These are phyloP conservation scores for Psilocybe mexicana DNA, from an alignment of 1,284 basidiomycete species.

Conservation along the genomic window DNA sequence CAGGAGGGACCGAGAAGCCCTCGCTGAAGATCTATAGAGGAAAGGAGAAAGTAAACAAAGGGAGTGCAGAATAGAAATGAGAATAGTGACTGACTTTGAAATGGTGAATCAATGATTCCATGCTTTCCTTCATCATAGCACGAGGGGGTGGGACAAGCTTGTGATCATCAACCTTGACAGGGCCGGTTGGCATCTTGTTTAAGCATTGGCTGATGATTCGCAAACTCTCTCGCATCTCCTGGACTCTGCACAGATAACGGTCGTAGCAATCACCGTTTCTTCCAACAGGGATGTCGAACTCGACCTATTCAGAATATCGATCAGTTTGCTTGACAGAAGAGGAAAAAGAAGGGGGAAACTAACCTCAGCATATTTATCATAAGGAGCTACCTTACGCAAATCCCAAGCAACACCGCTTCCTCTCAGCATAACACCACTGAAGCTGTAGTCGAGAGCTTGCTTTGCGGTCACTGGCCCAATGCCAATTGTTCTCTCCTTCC, in stretches of 20 bases:
- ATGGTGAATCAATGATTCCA: slow-evolving; percentile 98
- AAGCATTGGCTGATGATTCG: slow-evolving; percentile 89
- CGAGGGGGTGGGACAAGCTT: slow-evolving; percentile 97
- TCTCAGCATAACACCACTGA: slow-evolving; percentile 96
- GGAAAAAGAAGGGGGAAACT: slow-evolving; percentile 14
- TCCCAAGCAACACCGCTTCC: slow-evolving; percentile 97
- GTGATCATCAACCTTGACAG: slow-evolving; percentile 95
- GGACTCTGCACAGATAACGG: slow-evolving; percentile 94
- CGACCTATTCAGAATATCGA: slow-evolving; percentile 55
- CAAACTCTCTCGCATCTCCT: slow-evolving; percentile 96
- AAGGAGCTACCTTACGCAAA: slow-evolving; percentile 88
- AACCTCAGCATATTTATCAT: slow-evolving; percentile 96
- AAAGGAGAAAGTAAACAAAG: neutral
- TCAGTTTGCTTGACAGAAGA: neutral
- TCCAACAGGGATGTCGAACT: slow-evolving; percentile 96
- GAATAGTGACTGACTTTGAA: slow-evolving; percentile 70
- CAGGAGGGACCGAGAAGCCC: slow-evolving; percentile 96
- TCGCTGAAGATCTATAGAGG: slow-evolving; percentile 82
- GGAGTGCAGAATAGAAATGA: neutral
- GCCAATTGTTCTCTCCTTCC: slow-evolving; percentile 93
- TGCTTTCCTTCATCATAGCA: slow-evolving; percentile 98
- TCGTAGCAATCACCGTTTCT: slow-evolving; percentile 98
- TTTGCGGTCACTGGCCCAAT: slow-evolving; percentile 92
- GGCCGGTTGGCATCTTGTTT: slow-evolving; percentile 97
- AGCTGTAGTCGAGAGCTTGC: slow-evolving; percentile 91